Evolutionary conservation across 2,329 filamentous ascomycete genomes (phyloP).

Genomic region (Paraphoma chrysanthemicola): DNA sequence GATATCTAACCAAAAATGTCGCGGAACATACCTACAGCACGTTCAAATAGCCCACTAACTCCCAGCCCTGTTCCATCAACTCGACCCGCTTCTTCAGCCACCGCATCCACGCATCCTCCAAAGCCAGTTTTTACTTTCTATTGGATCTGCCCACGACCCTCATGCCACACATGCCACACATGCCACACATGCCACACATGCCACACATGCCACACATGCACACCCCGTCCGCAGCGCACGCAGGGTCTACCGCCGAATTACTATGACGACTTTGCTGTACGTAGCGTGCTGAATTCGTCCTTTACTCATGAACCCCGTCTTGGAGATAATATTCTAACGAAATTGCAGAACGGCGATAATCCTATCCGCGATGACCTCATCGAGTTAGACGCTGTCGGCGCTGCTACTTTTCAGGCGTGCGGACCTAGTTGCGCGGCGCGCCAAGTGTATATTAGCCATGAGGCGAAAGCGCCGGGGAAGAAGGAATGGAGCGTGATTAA

Average conservation of each 20-base stretch:
- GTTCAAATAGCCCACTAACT: not conserved
- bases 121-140: not conserved
- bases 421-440: not conserved
- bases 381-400: not conserved
- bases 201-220: not conserved
- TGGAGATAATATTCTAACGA: not conserved
- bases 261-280: not conserved
- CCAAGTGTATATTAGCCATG: not conserved
- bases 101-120: not conserved
- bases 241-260: not conserved
- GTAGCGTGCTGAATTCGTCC: not conserved
- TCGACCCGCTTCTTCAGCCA: not conserved
- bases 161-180: not conserved
- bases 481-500: not conserved
- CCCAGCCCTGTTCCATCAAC: not conserved
- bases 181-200: too few species aligned
- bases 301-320: not conserved
- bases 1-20: not conserved
- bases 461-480: not conserved
- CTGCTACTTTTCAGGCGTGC: not conserved
- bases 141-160: not conserved
- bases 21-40: not conserved
- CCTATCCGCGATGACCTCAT: not conserved
- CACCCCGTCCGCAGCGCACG: not conserved
- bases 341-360: not conserved